Percentiles rank a stretch among this genome's conserved stretches.
phyloP scores from a whole-genome alignment of 108 stramenopile species.

The Conticribra weissflogii region DNA sequence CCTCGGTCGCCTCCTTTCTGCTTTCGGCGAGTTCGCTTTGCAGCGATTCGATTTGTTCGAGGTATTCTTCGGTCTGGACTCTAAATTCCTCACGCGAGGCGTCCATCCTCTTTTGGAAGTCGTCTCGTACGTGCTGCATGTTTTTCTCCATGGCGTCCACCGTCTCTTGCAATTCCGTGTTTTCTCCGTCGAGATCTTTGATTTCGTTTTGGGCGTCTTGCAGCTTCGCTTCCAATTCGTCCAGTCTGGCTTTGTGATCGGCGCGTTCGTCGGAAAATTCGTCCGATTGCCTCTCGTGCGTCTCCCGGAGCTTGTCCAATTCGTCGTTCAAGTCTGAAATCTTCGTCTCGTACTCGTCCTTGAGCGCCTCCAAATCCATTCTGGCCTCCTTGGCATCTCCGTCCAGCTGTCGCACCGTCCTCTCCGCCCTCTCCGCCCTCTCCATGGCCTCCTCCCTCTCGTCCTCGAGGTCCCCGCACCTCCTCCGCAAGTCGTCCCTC shows the following conservation, averaged over 20 bases:
- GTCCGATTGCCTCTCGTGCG: constrained; percentile 34
- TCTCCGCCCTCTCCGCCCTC: constrained; percentile 31
- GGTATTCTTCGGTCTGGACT: constrained; percentile 33
- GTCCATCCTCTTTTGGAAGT: constrained; percentile 37
- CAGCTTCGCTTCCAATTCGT: constrained; percentile 24
- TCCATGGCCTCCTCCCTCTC: constrained; percentile 21
- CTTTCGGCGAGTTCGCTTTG: constrained; percentile 32
- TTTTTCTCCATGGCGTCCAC: constrained; percentile 53
- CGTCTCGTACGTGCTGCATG: constrained; percentile 38
- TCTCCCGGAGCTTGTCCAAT: constrained; percentile 17
- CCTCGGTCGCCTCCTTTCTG: constrained; percentile 31
- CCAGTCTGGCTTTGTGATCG: constrained; percentile 27
- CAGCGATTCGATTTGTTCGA: constrained; percentile 31
- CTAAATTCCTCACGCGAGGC: constrained; percentile 20
- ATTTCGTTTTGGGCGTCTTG: constrained; percentile 32
- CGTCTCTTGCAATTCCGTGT: constrained; percentile 43
- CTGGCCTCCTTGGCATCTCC: constrained; percentile 29
- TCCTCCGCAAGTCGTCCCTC: constrained; percentile 25
- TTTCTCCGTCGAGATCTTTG: constrained; percentile 37
- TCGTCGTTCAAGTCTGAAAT: constrained; percentile 35
- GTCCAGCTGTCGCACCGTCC: constrained; percentile 21
- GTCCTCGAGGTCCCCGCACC: constrained; percentile 17
- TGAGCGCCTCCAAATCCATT: constrained; percentile 38
- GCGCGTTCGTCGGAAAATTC: constrained; percentile 19
- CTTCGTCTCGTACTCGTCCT: constrained; percentile 41